phyloP scores from a whole-genome alignment of 1,284 basidiomycete genomes.

The Coniferiporia weirii region DNA sequence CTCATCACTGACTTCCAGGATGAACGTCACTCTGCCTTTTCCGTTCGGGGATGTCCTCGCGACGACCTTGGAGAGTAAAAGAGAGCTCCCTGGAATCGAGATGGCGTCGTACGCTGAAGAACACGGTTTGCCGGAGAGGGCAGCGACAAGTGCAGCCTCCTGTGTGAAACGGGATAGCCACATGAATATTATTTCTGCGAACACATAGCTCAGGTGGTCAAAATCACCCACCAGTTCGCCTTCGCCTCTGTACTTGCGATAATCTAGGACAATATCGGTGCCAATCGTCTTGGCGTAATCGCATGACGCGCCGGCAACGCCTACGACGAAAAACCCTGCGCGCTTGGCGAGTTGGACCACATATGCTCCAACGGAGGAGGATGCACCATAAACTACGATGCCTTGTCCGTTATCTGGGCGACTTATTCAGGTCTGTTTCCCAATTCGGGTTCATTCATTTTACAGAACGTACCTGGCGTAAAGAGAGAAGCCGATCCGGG shows the following conservation, averaged over 20 bases:
- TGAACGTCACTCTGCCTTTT: slow-evolving; percentile 8
- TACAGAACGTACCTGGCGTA: not conserved
- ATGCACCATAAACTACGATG: slow-evolving; percentile 30
- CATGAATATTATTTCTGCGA: not conserved
- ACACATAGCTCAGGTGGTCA: not conserved
- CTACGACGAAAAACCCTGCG: slow-evolving; percentile 24
- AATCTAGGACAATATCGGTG: slow-evolving; percentile 27
- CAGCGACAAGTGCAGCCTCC: not conserved
- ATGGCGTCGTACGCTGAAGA: slow-evolving; percentile 6
- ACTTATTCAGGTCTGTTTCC: too few species aligned
- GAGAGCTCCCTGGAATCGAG: not conserved
- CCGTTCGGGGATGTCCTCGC: slow-evolving; percentile 5
- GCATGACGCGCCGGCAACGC: slow-evolving; percentile 24
- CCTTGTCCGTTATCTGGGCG: slow-evolving; percentile 3
- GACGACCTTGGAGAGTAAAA: slow-evolving; percentile 1
- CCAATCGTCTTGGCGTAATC: slow-evolving; percentile 23
- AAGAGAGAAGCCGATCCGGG: not conserved
- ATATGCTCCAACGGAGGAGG: slow-evolving; percentile 29
- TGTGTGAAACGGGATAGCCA: not conserved
- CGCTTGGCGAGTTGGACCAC: slow-evolving; percentile 30
- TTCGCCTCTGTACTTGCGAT: slow-evolving; percentile 22
- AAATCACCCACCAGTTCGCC: not conserved
- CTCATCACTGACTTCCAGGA: slow-evolving; percentile 1
- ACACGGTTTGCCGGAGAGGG: not conserved
- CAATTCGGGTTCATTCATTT: too few species aligned